phyloP scores from a whole-genome alignment of 805 yeast genomes.

The Tetrapisispora taiwanensis region DNA sequence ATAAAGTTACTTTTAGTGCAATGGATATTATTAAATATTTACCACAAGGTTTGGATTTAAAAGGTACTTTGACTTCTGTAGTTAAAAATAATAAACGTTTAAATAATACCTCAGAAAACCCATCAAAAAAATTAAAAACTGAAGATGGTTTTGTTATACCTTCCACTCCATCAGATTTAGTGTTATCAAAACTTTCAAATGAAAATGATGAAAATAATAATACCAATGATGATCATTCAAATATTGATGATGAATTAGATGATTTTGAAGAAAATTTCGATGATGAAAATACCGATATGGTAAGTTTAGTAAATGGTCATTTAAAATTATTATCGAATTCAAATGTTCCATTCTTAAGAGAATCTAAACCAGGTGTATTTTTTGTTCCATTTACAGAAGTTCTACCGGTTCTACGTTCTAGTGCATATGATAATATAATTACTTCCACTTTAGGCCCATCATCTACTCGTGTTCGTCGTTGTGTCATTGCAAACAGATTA shows the following conservation, averaged over 20 bases:
- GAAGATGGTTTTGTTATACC: conserved; percentile 31
- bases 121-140: conserved; percentile 33
- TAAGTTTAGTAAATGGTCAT: conserved; percentile 46
- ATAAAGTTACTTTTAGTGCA: conserved; percentile 32
- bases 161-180: conserved; percentile 8
- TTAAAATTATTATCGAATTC: conserved; percentile 48
- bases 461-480: conserved; percentile 64
- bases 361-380: conserved; percentile 45
- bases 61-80: conserved; percentile 35
- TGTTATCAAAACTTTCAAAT: not conserved
- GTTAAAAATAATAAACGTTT: conserved; percentile 30
- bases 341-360: conserved; percentile 50
- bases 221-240: conserved; percentile 2
- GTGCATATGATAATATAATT: conserved; percentile 46
- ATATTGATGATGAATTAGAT: conserved; percentile 16
- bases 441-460: conserved; percentile 55
- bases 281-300: conserved; percentile 19
- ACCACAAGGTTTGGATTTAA: conserved; percentile 35
- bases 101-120: conserved; percentile 9
- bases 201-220: conserved; percentile 6
- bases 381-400: conserved; percentile 54
- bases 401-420: conserved; percentile 36
- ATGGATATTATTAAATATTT: conserved; percentile 34
- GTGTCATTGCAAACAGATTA: conserved; percentile 57
- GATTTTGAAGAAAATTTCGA: conserved; percentile 20